Conservation (phyloP, 2,329 filamentous ascomycete genomes). For the Epichloe gansuensis region DNA sequence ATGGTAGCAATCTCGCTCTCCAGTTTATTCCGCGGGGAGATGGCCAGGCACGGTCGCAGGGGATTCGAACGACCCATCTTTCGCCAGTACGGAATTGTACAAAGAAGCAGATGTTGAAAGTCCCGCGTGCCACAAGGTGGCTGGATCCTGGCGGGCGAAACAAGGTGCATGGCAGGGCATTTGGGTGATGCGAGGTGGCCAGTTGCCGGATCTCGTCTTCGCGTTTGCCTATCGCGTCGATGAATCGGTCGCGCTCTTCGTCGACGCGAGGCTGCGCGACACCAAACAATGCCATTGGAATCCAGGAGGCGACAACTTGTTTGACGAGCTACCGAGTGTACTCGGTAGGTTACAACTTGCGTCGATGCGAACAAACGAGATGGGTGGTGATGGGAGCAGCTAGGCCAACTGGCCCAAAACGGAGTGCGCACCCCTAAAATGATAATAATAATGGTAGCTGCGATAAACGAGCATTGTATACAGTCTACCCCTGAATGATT, state of each 20-base stretch:
- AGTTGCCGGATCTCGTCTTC: slow-evolving; percentile 1
- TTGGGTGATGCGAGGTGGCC: background rate
- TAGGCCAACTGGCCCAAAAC: too few species aligned
- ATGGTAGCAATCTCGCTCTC: slow-evolving; percentile 2
- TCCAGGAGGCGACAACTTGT: background rate
- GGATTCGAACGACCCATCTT: slow-evolving; percentile 2
- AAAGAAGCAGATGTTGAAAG: slow-evolving; percentile 4
- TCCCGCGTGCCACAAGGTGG: background rate
- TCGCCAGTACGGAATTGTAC: background rate
- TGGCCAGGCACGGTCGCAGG: slow-evolving; percentile 1
- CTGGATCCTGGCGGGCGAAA: too few species aligned
- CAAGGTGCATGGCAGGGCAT: background rate
- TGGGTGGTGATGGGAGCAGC: too few species aligned
- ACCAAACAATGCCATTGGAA: background rate
- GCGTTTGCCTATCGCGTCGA: background rate
- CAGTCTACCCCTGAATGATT: too few species aligned
- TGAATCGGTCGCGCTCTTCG: background rate
- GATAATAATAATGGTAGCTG: too few species aligned
- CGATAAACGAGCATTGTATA: too few species aligned
- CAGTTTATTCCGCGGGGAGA: background rate
- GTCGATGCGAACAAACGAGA: too few species aligned
- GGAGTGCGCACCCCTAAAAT: too few species aligned
- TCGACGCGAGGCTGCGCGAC: background rate
- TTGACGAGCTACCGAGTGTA: background rate
- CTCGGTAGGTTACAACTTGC: too few species aligned